Base-by-base conservation (phyloP, 176 grass and related monocot species). In the Eleusine coracana region DNA sequence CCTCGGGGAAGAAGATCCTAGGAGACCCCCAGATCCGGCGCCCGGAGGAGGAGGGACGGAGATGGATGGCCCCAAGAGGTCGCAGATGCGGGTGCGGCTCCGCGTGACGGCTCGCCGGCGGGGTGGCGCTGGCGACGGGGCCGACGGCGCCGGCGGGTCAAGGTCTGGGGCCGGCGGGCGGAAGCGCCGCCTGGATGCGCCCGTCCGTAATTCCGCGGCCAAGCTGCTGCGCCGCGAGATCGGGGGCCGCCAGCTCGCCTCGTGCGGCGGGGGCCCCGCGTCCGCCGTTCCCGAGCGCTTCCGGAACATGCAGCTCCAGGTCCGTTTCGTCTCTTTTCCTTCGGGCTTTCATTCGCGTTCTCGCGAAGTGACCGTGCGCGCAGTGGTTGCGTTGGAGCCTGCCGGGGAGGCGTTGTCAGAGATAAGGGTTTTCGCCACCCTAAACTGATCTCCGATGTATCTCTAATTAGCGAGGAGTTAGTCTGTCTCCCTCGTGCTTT, bases 221-320 rank as follows among this genome's bases (percentile, higher is more conserved):
- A 99, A 99, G 93, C 93, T 99, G 54, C 87, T 90, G 85, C 80
- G 83, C 49, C 96, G 96, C 17, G 96, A 99, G 91, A 95, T 99
- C 75, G 93, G 96, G 12, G 87, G 86, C 0, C 89, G 83, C 10
- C 81, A 90, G 88, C 89, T 88, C 70, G 91, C 91, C 8, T 59
- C 89, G 74, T 79, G 74, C 70, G 78, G 88, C 21, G 83, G 90
- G 1, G 89, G 87, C 6, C 85, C 89, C 54, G 88, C 86, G 20
- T 87, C 93, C 37, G 81, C 84, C 66, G 91, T 90, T 28, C 91
- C 91, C 45, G 93, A 99, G 85, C 82, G 91, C 44, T 99, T 99
- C 84, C 79, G 91, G 29, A 99, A 99, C 86, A 92, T 99, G 80
- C 90, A 86, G 65, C 91, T 99, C 66, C 91, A 99, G 93, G 96